Evolutionary conservation across 257 asterid genomes (phyloP).

Genomic region (Euphrasia confusa): DNA sequence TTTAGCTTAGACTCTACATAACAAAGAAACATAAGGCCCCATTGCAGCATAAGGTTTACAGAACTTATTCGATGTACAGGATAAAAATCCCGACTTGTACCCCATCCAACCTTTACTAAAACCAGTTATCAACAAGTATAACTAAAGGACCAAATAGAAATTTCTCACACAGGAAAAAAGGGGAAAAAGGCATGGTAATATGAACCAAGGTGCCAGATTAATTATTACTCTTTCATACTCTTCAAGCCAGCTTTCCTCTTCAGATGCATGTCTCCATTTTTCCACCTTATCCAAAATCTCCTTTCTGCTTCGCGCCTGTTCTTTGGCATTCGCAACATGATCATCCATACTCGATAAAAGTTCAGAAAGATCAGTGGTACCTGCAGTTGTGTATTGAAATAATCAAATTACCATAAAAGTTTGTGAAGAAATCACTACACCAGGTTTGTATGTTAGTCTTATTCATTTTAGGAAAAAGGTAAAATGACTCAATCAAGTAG

Average conservation of each 20-base stretch:
- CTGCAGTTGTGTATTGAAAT: conserved; percentile 36
- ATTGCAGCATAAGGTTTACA: neutral
- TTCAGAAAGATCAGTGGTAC: conserved; percentile 47
- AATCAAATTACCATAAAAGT: conserved; percentile 6
- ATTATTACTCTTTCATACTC: conserved; percentile 80
- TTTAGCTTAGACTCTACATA: neutral
- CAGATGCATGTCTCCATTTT: conserved; percentile 71
- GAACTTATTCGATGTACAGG: too few relatives aligned
- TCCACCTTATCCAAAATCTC: conserved; percentile 78
- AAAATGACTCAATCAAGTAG: too few relatives aligned
- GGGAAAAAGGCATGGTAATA: conserved; percentile 1
- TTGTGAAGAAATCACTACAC: neutral
- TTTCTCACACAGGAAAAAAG: neutral
- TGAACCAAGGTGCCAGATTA: conserved; percentile 3
- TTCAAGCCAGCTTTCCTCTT: conserved; percentile 80
- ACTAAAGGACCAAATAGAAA: neutral
- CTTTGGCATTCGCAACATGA: conserved; percentile 61
- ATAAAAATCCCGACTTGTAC: too few relatives aligned
- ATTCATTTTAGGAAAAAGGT: neutral
- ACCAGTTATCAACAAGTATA: neutral
- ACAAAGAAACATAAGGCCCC: neutral
- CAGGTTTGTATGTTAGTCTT: conserved; percentile 2
- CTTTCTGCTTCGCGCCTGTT: conserved; percentile 69
- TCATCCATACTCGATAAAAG: conserved; percentile 66
- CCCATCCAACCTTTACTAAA: too few relatives aligned